Percentiles rank a stretch among this genome's conserved stretches.
These are phyloP conservation scores for Aspergillus hiratsukae DNA, from an alignment of 2,329 filamentous ascomycete species.

Conservation along the genomic window DNA sequence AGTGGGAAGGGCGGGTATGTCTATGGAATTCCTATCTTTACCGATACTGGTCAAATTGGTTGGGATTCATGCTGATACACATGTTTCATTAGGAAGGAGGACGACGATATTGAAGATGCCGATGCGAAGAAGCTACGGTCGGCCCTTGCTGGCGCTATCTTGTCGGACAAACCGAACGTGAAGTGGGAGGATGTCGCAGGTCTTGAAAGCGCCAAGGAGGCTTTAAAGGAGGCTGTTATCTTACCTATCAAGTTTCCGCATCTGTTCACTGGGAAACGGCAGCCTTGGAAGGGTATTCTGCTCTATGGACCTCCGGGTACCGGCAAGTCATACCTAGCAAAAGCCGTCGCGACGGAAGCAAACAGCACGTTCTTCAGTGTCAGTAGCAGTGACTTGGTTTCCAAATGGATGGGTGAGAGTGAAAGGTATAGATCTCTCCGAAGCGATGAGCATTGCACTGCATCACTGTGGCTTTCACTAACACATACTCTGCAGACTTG, in stretches of 20 bases:
- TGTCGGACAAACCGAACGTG: constrained; percentile 93
- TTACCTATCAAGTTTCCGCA: constrained; percentile 98
- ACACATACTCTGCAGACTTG: constrained; percentile 56
- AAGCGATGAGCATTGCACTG: background rate
- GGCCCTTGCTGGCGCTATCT: constrained; percentile 83
- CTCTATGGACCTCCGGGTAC: constrained; percentile 95
- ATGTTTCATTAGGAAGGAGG: constrained; percentile 39
- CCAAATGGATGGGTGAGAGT: constrained; percentile 99
- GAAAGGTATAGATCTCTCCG: constrained; percentile 64
- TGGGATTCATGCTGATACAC: constrained; percentile 4
- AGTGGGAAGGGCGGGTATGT: constrained; percentile 54
- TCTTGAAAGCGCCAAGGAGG: constrained; percentile 89
- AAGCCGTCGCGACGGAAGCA: constrained; percentile 94
- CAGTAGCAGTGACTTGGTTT: constrained; percentile 92
- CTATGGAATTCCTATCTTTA: constrained; percentile 5
- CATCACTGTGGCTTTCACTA: constrained; percentile 3
- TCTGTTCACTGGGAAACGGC: constrained; percentile 89
- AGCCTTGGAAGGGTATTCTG: constrained; percentile 97
- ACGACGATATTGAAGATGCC: constrained; percentile 71
- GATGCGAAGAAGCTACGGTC: constrained; percentile 93
- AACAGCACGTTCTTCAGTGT: constrained; percentile 99
- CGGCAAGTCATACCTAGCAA: constrained; percentile 95
- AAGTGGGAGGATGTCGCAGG: constrained; percentile 98
- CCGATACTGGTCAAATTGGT: background rate
- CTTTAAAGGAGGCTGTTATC: constrained; percentile 94